Conservation (phyloP, 1,139 yeast genomes). For the Yamadazyma triangularis region DNA sequence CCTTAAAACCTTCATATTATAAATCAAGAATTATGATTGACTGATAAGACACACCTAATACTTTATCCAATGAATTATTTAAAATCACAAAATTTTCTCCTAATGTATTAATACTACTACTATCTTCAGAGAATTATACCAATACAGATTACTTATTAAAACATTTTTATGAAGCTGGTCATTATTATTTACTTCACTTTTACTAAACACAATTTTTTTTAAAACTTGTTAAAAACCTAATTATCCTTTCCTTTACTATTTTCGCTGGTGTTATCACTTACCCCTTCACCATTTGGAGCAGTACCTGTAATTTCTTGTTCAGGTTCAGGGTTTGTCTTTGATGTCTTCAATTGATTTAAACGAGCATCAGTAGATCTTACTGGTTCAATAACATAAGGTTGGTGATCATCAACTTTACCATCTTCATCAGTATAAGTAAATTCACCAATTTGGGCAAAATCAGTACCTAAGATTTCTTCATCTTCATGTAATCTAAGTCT, state of each 20-base stretch:
- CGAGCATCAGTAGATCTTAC: slow-evolving; percentile 56
- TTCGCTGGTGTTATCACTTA: slow-evolving; percentile 10
- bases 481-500: slow-evolving; percentile 83
- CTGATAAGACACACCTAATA: no score
- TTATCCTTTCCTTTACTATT: background rate
- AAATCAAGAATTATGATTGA: no score
- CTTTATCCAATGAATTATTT: no score
- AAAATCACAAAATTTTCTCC: no score
- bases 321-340: slow-evolving; percentile 8
- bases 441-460: slow-evolving; percentile 84
- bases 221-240: no score
- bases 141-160: no score
- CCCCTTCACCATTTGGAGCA: slow-evolving; percentile 11
- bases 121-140: no score
- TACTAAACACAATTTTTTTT: no score
- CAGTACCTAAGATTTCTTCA: slow-evolving; percentile 88
- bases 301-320: slow-evolving; percentile 17
- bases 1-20: no score
- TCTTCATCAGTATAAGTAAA: slow-evolving; percentile 58
- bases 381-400: slow-evolving; percentile 70
- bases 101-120: no score
- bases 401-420: slow-evolving; percentile 17
- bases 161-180: no score
- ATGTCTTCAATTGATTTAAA: slow-evolving; percentile 27
- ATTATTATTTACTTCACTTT: no score